phyloP scores from a whole-genome alignment of 805 yeast species.

The Nakazawaea ishiwadae region DNA sequence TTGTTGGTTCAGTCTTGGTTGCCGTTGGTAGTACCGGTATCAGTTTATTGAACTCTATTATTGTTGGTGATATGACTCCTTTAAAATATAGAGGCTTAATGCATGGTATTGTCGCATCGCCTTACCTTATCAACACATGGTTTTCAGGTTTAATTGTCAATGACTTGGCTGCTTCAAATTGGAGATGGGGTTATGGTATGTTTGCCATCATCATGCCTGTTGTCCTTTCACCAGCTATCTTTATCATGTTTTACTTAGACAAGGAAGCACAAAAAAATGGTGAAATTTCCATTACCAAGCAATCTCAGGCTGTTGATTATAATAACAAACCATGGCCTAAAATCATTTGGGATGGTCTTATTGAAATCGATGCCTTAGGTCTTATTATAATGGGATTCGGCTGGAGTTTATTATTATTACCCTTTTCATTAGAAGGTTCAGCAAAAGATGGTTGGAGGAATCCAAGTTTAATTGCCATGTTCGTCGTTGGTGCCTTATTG shows the following conservation, averaged over 20 bases:
- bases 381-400: conserved; percentile 32
- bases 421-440: conserved; percentile 29
- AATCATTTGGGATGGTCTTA: conserved; percentile 17
- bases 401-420: conserved; percentile 33
- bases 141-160: conserved; percentile 34
- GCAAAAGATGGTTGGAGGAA: conserved; percentile 31
- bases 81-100: conserved; percentile 24
- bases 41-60: conserved; percentile 17
- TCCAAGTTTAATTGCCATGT: conserved; percentile 38
- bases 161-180: conserved; percentile 28
- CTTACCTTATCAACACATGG: conserved; percentile 37
- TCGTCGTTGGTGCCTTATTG: conserved; percentile 31
- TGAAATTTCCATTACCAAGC: no score
- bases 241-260: conserved; percentile 28
- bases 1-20: no score
- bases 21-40: conserved; percentile 21
- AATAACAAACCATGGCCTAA: conserved; percentile 1
- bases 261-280: conserved; percentile 24
- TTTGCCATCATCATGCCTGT: conserved; percentile 41
- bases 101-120: conserved; percentile 24
- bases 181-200: conserved; percentile 53
- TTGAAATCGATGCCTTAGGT: conserved; percentile 37
- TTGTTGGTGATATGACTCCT: conserved; percentile 25
- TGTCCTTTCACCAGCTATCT: conserved; percentile 28
- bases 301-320: no score